These are phyloP conservation scores for Lablab purpureus DNA, from an alignment of 306 rosid species.

Conservation along the genomic window DNA sequence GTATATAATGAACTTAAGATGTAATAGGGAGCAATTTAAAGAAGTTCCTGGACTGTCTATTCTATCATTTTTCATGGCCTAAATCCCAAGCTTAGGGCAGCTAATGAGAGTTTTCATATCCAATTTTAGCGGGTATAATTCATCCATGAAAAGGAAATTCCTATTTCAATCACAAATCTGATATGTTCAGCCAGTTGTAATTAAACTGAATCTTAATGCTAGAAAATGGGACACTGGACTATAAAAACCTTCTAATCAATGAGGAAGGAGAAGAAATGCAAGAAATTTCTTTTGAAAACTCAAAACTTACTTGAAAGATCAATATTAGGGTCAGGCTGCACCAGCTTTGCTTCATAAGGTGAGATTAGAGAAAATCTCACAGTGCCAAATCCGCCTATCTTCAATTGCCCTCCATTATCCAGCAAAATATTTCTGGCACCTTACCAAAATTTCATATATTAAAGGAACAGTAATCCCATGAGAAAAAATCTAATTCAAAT, in stretches of 20 bases:
- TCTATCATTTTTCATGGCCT: constrained; percentile 27
- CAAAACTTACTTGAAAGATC: constrained; percentile 78
- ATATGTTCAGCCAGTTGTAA: constrained; percentile 29
- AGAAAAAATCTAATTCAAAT: constrained; percentile 47
- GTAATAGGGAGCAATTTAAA: background rate
- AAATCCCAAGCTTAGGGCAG: constrained; percentile 1
- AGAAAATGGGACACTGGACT: background rate
- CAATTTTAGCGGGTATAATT: constrained; percentile 23
- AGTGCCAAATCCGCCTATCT: constrained; percentile 93
- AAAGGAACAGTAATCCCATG: constrained; percentile 67
- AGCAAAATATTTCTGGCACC: constrained; percentile 99
- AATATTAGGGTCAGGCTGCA: constrained; percentile 56
- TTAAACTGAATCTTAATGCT: constrained; percentile 40
- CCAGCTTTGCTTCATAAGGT: constrained; percentile 73
- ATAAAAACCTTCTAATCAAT: constrained; percentile 17
- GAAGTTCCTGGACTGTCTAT: constrained; percentile 1
- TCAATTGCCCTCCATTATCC: constrained; percentile 95
- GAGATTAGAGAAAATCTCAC: constrained; percentile 70
- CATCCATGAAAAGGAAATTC: constrained; percentile 34
- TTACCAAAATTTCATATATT: constrained; percentile 86
- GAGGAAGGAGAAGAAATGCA: constrained; percentile 23
- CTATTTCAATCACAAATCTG: constrained; percentile 29
- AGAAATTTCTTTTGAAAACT: background rate
- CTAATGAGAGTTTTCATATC: constrained; percentile 26
- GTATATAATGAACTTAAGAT: background rate